phyloP scores from a whole-genome alignment of 2,329 filamentous ascomycete species.

The Phialocephala sp. region DNA sequence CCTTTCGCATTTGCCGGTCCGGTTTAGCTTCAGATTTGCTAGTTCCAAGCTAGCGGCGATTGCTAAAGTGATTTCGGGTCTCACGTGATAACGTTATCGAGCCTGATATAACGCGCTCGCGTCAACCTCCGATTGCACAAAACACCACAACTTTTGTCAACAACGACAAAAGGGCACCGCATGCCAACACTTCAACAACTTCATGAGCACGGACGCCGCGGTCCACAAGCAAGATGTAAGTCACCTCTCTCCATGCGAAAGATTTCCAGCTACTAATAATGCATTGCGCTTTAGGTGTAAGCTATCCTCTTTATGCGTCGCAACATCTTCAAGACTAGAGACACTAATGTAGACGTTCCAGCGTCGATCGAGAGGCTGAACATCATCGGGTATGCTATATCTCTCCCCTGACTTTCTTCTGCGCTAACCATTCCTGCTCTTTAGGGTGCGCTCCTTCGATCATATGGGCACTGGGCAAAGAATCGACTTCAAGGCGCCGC shows the following conservation, averaged over 20 bases:
- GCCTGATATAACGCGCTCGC: not conserved
- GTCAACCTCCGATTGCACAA: not conserved
- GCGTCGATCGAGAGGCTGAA: slow-evolving; percentile 88
- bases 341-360: slow-evolving; percentile 41
- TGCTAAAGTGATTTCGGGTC: not conserved
- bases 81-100: too few relatives aligned
- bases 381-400: slow-evolving; percentile 18
- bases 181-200: slow-evolving; percentile 3
- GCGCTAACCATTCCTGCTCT: not conserved
- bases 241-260: not conserved
- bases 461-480: slow-evolving; percentile 70
- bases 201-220: not conserved
- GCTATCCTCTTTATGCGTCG: not conserved
- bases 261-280: not conserved
- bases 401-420: not conserved
- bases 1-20: not conserved
- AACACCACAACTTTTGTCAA: slow-evolving; percentile 6
- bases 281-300: slow-evolving; percentile 15
- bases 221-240: slow-evolving; percentile 12
- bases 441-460: slow-evolving; percentile 82
- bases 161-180: not conserved
- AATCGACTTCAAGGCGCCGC: slow-evolving; percentile 86
- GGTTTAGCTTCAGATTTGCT: not conserved
- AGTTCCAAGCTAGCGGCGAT: not conserved
- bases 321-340: not conserved